Evolutionary conservation across 129 eudicot genomes (phyloP), one percentile per base, ranked within the genome.

Genomic region (Helianthus tuberosus): DNA sequence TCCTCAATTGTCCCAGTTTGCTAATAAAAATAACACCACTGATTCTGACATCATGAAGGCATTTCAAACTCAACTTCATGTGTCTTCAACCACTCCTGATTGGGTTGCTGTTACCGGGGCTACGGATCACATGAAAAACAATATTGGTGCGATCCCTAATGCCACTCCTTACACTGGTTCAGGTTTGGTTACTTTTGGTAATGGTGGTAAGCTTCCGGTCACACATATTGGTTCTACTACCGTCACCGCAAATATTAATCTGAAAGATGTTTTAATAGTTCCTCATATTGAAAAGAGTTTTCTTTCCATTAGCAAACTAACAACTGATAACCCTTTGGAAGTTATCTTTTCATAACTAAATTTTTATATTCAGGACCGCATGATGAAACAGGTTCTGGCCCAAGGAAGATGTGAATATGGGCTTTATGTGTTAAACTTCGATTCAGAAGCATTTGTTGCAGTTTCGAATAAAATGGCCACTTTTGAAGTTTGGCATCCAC

Each of bases 331-430:
- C n/a, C 12, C 6, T 58, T 58, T n/a, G 35, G 64, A 58, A 20
- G 38, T 58, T 35, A 8, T 58, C 5, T 58, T 58, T 58, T 23
- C 35, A 20, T 35, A 58, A 7, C 64, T 36, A 1, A 20, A 58
- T 35, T 58, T 58, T 11, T 8, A 17, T 8, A 58, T 58, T 20
- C 6, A 58, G 38, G 64, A 25, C 14, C 64, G 64, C n/a, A n/a
- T n/a, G n/a, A 17, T 36, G 38, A 58, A 16, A 16, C 13, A n/a
- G 62, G 16, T 55, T 10, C 13, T 55, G 11, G 62, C 35, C 7
- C 62, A 55, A 55, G 62, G 32, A 54, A 54, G 61, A 54, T 54
- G 32, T 54, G 61, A 54, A 20, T 15, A 54, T 54, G 36, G 63
- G 3, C 5, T 57, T 2, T 57, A 57, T 57, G 36, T 57, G 20